Evolutionary conservation across 129 eudicot genomes (phyloP), one percentile per base, ranked within the genome.

Genomic region (Centella asiatica): DNA sequence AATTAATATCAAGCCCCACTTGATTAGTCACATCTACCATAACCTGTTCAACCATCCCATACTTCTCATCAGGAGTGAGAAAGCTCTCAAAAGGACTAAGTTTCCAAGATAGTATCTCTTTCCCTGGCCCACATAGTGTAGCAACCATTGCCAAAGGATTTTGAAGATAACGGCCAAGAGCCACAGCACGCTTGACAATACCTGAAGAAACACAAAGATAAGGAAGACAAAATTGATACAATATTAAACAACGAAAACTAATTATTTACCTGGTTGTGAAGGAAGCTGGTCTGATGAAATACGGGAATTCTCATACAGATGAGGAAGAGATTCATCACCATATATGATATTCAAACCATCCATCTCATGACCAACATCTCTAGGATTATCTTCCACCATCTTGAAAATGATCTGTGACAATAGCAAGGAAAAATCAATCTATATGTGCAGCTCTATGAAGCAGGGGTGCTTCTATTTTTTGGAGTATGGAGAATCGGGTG

Each of bases 11-110:
- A 33, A 90, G 79, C 64, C 97, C 95, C 19, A 90, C 95, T 76
- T 86, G 97, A 72, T 90, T 90, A 20, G 92, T 86, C 48, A 77
- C 86, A 72, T 90, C 95, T 25, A 90, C 95, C 95, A 90, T 83
- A 29, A 90, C 78, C 75, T 90, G 93, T 74, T 90, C 94, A 63
- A 86, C 59, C 79, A 90, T 79, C 61, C 50, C 81, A 64, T 90
- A 90, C 68, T 90, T 90, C 68, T 90, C 97, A 70, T 90, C 87
- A 64, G 95, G 80, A 64, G 88, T 77, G 23, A 90, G 80, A 68
- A 86, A 86, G 74, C 73, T 74, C 71, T 90, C 94, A 59, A 86
- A 65, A 33, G 86, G 81, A 66, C 59, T 71, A 42, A 86, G 93
- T 56, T 86, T 81, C 97, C 97, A 90, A 25, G 87, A 83, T 49